A percentile compares a stretch with the other conserved stretches of the same genome.
Conservation (phyloP, 768 basidiomycete species). For the Lactarius evosmus region DNA sequence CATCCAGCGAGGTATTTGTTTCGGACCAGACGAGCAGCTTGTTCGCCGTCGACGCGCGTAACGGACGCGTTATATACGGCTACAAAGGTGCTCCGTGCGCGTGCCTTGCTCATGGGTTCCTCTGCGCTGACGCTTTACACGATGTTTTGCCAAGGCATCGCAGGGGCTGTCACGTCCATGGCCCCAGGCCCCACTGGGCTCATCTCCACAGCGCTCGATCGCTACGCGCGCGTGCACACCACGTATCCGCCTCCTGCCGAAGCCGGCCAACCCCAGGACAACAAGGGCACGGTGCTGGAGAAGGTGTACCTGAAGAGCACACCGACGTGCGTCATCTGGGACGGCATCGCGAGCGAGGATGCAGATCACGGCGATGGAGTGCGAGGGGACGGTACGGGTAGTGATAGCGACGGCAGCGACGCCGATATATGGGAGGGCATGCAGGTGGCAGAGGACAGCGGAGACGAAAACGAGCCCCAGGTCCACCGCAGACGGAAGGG, state of each 20-base stretch:
- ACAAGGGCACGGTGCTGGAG: conserved; percentile 57
- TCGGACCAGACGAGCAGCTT: conserved; percentile 64
- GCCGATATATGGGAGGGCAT: conserved; percentile 68
- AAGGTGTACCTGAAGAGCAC: conserved; percentile 60
- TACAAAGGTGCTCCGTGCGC: conserved; percentile 53
- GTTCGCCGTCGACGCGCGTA: conserved; percentile 65
- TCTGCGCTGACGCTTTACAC: neutral
- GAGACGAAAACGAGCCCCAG: conserved; percentile 31
- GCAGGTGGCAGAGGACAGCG: conserved; percentile 47
- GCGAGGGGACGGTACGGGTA: conserved; percentile 35
- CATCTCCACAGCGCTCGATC: conserved; percentile 63
- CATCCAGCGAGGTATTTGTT: conserved; percentile 61
- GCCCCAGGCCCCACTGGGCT: conserved; percentile 53
- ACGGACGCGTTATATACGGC: conserved; percentile 57
- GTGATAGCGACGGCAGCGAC: conserved; percentile 33
- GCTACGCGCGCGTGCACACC: conserved; percentile 68
- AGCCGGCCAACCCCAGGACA: conserved; percentile 49
- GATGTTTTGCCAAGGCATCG: conserved; percentile 47
- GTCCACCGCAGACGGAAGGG: conserved; percentile 30
- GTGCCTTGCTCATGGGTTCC: neutral
- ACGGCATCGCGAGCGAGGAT: conserved; percentile 34
- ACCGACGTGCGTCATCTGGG: conserved; percentile 67
- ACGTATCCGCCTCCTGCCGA: conserved; percentile 49
- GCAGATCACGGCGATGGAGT: neutral
- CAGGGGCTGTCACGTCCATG: conserved; percentile 66